Base-by-base conservation (phyloP, 495 filamentous ascomycete genomes). In the Hypoxylon trugodes region DNA sequence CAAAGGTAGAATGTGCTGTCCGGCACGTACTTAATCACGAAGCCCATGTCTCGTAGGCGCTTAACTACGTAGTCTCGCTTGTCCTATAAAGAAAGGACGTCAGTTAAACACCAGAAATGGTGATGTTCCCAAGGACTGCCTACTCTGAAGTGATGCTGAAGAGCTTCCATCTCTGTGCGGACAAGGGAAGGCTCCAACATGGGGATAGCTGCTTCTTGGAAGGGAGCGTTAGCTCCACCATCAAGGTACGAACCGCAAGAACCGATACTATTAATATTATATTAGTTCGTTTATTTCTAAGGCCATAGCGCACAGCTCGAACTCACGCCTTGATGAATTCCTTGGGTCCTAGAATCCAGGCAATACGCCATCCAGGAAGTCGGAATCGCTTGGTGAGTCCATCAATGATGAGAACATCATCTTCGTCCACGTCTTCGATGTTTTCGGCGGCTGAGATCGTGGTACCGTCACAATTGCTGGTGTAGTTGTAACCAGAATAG, bases 341-440 rank as follows among this genome's bases (percentile, higher is more conserved):
- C 79, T 97, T 97, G 43, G 94, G 94, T 1, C 94, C 94, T 43
- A 98, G 74, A 60, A 98, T 89, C 94, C 94, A 97, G 6, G 93
- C 93, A 42, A 98, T 92, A 62, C 94, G 90, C 93, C 94, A 98
- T 52, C 94, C 94, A 2, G 94, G 94, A 2, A 98, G 86, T 61
- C 94, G 88, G 85, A 98, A 98, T 48, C 92, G 90, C 83, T 98
- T 98, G 55, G 94, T 98, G 13, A 98, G 85, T 36, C 94, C 94
- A 74, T 98, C 94, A 51, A 98, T 93, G 68, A 98, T 88, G 36
- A 98, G 86, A 6, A 98, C 93, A 65, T 96, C 80, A 46, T 83
- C 81, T 45, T 83, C 77, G 45, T 88, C 79, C 48, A 86, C 84
- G 60, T 86, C 83, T 73, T 94, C 80, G 52, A 98, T 85, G 69